These are phyloP conservation scores for Boeremia exigua DNA, from an alignment of 2,329 filamentous ascomycete genomes.

Conservation along the genomic window DNA sequence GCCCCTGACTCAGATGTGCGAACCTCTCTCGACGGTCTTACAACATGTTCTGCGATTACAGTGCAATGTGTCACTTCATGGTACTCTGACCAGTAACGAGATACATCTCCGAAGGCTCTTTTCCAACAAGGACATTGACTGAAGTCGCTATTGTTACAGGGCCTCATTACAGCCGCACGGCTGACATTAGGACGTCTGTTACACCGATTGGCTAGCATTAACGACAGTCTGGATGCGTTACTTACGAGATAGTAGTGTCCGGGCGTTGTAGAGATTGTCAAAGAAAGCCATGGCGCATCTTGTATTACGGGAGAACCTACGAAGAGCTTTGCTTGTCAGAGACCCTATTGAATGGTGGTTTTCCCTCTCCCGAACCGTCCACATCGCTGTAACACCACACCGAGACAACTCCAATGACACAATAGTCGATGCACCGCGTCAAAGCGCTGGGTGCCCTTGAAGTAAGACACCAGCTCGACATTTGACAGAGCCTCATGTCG, in stretches of 20 bases:
- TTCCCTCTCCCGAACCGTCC: slow-evolving; percentile 12
- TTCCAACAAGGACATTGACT: background rate
- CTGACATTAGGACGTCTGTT: background rate
- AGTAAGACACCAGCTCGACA: background rate
- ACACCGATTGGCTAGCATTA: too few species aligned
- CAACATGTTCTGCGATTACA: background rate
- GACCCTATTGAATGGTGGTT: slow-evolving; percentile 1
- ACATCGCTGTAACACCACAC: slow-evolving; percentile 10
- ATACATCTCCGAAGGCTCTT: background rate
- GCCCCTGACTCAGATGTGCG: slow-evolving; percentile 1
- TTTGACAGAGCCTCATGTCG: slow-evolving; percentile 9
- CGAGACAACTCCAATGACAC: slow-evolving; percentile 1
- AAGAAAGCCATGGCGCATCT: background rate
- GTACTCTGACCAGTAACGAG: background rate
- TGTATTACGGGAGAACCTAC: background rate
- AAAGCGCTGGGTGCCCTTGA: background rate
- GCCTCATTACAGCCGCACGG: background rate
- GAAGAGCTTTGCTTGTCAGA: background rate
- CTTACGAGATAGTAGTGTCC: background rate
- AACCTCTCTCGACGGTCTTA: background rate
- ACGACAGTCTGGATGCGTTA: too few species aligned
- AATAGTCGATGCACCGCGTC: background rate
- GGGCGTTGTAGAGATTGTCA: background rate
- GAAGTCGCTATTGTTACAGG: background rate
- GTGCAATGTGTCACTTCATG: background rate